These are phyloP conservation scores for Fraxinus sp. DNA, from an alignment of 305 asterid species.

Conservation along the genomic window DNA sequence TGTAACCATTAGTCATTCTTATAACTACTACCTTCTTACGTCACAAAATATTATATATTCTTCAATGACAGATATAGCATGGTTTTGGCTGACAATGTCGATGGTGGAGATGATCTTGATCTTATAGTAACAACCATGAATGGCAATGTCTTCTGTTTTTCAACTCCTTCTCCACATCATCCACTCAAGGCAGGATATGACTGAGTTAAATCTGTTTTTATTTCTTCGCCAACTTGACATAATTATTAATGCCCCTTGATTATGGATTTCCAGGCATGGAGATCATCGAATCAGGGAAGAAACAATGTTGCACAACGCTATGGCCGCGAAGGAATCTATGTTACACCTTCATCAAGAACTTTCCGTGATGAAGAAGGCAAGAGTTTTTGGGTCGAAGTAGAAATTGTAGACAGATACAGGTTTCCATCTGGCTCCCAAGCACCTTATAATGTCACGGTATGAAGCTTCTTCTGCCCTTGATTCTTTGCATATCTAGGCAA, in stretches of 20 bases:
- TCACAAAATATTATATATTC: slow-evolving; percentile 20
- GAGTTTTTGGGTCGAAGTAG: slow-evolving; percentile 86
- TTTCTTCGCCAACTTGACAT: slow-evolving; percentile 12
- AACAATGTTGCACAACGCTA: slow-evolving; percentile 66
- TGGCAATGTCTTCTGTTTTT: slow-evolving; percentile 96
- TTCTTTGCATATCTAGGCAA: neutral
- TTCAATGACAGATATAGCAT: slow-evolving; percentile 78
- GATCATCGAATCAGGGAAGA: slow-evolving; percentile 81
- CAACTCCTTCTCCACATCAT: slow-evolving; percentile 94
- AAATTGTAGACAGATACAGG: slow-evolving; percentile 75
- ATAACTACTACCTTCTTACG: slow-evolving; percentile 19
- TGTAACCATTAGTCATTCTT: slow-evolving; percentile 13
- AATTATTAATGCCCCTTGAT: slow-evolving; percentile 22
- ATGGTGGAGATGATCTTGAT: slow-evolving; percentile 98
- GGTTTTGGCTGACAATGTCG: slow-evolving; percentile 96
- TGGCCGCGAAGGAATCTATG: slow-evolving; percentile 79
- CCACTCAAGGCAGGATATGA: slow-evolving; percentile 74
- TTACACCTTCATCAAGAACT: slow-evolving; percentile 80
- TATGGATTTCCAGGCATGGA: slow-evolving; percentile 71
- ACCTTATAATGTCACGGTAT: slow-evolving; percentile 91
- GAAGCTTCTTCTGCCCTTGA: slow-evolving; percentile 8
- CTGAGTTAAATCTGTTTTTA: slow-evolving; percentile 6
- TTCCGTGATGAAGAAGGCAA: slow-evolving; percentile 99
- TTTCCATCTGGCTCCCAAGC: slow-evolving; percentile 88
- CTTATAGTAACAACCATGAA: slow-evolving; percentile 96